Evolutionary conservation across 306 rosid genomes (phyloP), one percentile per base, ranked within the genome.

Genomic region (Lathyrus aphaca): DNA sequence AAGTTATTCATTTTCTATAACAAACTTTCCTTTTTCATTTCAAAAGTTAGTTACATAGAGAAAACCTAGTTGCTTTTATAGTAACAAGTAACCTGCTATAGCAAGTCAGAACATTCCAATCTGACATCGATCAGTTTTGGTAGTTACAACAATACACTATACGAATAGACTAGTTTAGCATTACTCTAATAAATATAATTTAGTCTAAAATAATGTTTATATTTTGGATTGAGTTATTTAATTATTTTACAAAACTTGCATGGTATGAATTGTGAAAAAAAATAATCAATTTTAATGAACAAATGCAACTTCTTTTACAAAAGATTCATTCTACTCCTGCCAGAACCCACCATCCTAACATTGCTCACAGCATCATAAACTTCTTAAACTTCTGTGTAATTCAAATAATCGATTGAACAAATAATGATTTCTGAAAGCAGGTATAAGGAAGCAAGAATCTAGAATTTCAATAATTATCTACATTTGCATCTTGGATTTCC

Each of bases 351-450:
- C 74, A 72, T 56, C 75, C 85, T 32, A 73, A 63, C 69, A 69
- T 71, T 62, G 77, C 78, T 64, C 78, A 82, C 80, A 72, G 59
- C 77, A 61, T 40, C 65, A 72, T n/a, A 73, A 70, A 69, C 59
- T 63, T 71, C 67, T 60, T n/a, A 73, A 70, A 69, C 59, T 63
- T 71, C 67, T 60, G 67, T 70, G 62, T 61, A 14, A 69, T 51
- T 83, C 73, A 50, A 70, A 70, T 74, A 70, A 70, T 71, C 44
- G 69, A 72, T 70, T 75, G 83, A 81, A 83, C 70, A 66, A 83
- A 84, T 75, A 78, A 86, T 81, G 83, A 64, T 58, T 77, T 58
- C 62, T 40, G 44, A 59, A 60, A 64, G 73, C 55, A 54, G 18
- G 62, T 72, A 70, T 44, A 55, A 69, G 81, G 77, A 78, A 68